Base-by-base conservation (phyloP, 1,284 basidiomycete genomes). In the Leccinum subatratum region DNA sequence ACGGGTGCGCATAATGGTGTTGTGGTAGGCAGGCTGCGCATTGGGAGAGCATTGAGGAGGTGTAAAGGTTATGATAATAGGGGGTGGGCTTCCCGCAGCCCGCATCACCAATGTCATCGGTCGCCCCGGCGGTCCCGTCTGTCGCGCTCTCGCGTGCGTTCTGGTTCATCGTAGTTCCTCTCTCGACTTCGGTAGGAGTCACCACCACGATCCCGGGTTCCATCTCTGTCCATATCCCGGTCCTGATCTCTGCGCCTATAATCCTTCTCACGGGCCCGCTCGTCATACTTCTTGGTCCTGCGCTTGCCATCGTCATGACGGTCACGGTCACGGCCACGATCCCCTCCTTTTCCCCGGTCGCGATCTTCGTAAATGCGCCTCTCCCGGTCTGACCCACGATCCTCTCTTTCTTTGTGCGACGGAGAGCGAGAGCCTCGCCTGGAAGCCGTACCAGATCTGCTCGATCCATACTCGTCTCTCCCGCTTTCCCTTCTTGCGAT, bases 401-500 rank as follows among this genome's bases (percentile, higher is more conserved):
- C 70, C 11, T 64, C 67, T 51, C 68, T 67, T 16, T 70, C 71
- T 66, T 66, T 68, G n/a, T 66, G 67, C 51, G 71, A 64, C 60
- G 79, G 71, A 60, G 77, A 74, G 70, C 77, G 66, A 66, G 77
- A 70, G 65, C 68, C 48, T 67, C 72, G 64, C 70, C 75, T 65
- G 58, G 74, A 77, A 63, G 39, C 67, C 61, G 71, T 67, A 58
- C 74, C 71, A 30, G 72, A 70, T 59, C 70, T 66, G 63, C 71
- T 70, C 20, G 75, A 62, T 59, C 68, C 66, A 65, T 67, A 63
- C 64, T 73, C 75, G n/a, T 72, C 73, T 30, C 70, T 70, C 30
- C 72, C 76, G 16, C 79, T 79, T 65, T 89, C 89, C 72, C 81
- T 81, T 76, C 84, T 90, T 37, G 91, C 73, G n/a, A 93, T 78